Percentiles rank a stretch among this genome's conserved stretches.
Conservation (phyloP, 768 basidiomycete species). For the Leccinum pellstonianum region DNA sequence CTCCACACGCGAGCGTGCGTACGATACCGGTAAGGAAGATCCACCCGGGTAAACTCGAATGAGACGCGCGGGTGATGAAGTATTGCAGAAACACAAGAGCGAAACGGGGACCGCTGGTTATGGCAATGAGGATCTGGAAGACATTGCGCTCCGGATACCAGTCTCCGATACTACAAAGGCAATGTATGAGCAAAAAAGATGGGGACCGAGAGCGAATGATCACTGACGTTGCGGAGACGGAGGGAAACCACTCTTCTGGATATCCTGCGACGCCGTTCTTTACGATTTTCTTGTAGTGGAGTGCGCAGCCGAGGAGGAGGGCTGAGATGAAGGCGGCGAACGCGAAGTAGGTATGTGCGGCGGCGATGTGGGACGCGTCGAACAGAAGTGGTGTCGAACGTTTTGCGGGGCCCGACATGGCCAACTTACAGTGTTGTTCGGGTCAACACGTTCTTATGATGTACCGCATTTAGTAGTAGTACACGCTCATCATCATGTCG, state of each 20-base stretch:
- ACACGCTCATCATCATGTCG: slow-evolving; percentile 9
- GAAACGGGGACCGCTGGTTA: slow-evolving; percentile 83
- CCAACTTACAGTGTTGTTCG: not conserved
- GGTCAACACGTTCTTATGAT: not conserved
- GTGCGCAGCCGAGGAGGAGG: slow-evolving; percentile 57
- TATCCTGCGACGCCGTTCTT: slow-evolving; percentile 82
- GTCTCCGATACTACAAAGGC: slow-evolving; percentile 71
- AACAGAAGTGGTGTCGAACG: slow-evolving; percentile 26
- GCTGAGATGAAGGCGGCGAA: slow-evolving; percentile 63
- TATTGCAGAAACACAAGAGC: slow-evolving; percentile 64
- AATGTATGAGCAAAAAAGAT: slow-evolving; percentile 1
- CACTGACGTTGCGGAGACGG: slow-evolving; percentile 79
- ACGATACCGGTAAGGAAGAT: slow-evolving; percentile 63
- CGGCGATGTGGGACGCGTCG: slow-evolving; percentile 55
- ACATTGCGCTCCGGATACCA: slow-evolving; percentile 85
- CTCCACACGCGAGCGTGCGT: slow-evolving; percentile 80
- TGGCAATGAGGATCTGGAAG: slow-evolving; percentile 85
- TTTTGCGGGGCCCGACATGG: slow-evolving; percentile 23
- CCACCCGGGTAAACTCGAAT: slow-evolving; percentile 45
- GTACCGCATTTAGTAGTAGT: not conserved
- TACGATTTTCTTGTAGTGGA: slow-evolving; percentile 84
- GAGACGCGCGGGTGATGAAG: slow-evolving; percentile 47
- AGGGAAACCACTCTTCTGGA: slow-evolving; percentile 89
- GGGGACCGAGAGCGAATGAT: not conserved
- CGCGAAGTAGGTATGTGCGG: slow-evolving; percentile 65